Percentiles rank a stretch among this genome's conserved stretches.
These are phyloP conservation scores for Amanita phalloides DNA, from an alignment of 768 basidiomycete species.

Conservation along the genomic window DNA sequence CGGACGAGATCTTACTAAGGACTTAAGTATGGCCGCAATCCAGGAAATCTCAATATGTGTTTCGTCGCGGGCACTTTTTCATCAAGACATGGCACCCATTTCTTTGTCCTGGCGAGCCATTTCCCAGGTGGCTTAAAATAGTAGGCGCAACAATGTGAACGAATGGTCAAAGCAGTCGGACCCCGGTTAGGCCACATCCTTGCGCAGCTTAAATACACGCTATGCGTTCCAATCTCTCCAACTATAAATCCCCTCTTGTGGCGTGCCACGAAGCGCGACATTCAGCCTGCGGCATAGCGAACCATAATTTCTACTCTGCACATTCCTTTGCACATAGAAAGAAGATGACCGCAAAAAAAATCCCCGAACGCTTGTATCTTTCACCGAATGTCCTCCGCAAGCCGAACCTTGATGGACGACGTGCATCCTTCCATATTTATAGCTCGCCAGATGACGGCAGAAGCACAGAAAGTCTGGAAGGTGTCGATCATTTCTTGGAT, in stretches of 20 bases:
- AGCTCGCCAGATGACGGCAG: neutral
- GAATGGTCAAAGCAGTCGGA: neutral
- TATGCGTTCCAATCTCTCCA: neutral
- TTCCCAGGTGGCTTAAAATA: neutral
- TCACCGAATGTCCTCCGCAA: neutral
- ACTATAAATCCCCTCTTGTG: neutral
- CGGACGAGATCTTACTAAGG: neutral
- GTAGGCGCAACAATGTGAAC: neutral
- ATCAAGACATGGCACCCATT: neutral
- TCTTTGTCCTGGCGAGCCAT: neutral
- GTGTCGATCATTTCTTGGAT: neutral
- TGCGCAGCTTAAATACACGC: neutral
- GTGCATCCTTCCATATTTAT: neutral
- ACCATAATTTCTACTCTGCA: neutral
- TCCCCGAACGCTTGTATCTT: neutral
- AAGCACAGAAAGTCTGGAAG: neutral
- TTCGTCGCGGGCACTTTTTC: neutral
- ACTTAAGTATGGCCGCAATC: neutral
- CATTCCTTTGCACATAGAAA: neutral
- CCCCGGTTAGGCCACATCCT: neutral
- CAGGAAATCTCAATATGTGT: neutral
- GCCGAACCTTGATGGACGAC: neutral
- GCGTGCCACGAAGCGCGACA: neutral
- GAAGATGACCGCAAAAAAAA: neutral
- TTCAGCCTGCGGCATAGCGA: neutral